A percentile compares a stretch with the other conserved stretches of the same genome.
Conservation (phyloP, 768 basidiomycete species). For the Saitozyma sp. region DNA sequence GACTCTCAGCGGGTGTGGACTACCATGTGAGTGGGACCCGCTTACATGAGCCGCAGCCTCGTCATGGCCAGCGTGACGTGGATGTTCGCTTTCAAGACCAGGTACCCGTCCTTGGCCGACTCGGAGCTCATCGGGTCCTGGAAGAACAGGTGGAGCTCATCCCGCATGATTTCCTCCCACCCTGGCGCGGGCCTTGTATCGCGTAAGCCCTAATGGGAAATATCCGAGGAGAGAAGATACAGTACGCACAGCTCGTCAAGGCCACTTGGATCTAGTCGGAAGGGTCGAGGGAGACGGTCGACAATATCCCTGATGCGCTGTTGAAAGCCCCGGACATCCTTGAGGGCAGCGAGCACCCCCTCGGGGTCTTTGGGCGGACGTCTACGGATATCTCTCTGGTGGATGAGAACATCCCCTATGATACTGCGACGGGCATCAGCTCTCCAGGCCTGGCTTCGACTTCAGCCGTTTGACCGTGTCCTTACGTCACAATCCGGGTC, state of each 20-base stretch:
- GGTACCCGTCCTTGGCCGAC: constrained; percentile 30
- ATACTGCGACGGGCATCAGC: no score
- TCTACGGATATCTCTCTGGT: no score
- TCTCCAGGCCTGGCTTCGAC: no score
- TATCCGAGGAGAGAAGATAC: constrained; percentile 15
- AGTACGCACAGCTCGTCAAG: constrained; percentile 11
- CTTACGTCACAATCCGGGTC: no score
- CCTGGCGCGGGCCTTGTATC: constrained; percentile 31
- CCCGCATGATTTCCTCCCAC: constrained; percentile 32
- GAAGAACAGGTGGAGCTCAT: constrained; percentile 34
- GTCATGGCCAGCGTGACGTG: constrained; percentile 41
- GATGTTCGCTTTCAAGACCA: constrained; percentile 36
- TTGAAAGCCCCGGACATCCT: no score
- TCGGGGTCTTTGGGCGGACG: no score
- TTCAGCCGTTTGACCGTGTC: no score
- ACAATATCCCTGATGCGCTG: no score
- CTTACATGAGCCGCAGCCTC: constrained; percentile 33
- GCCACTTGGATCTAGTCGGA: constrained; percentile 25
- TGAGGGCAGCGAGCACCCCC: no score
- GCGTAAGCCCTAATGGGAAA: constrained; percentile 1
- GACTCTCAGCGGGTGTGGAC: neutral
- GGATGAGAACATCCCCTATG: no score
- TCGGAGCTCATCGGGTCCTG: constrained; percentile 28
- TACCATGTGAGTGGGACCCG: constrained; percentile 1
- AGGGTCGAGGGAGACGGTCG: neutral